Percentiles rank a stretch among this genome's conserved stretches.
phyloP scores from a whole-genome alignment of 106 monocot species.

The Agapanthus africanus region DNA sequence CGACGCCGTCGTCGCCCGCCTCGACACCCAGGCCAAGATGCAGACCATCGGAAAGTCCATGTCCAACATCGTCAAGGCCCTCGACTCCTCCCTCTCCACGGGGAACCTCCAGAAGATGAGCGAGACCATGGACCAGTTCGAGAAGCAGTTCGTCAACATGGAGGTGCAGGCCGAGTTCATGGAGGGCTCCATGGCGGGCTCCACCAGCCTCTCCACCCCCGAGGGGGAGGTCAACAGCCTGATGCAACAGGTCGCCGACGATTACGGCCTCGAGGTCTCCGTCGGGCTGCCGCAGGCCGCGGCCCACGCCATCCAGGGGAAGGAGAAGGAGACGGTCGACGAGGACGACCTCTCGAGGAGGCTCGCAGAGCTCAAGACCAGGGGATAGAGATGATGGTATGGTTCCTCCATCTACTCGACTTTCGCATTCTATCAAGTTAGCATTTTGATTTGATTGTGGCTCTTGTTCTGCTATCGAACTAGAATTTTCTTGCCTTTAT shows the following conservation, averaged over 20 bases:
- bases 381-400: too few species aligned
- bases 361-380: conserved; percentile 25
- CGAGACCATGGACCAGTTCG: conserved; percentile 32
- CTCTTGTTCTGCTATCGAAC: too few species aligned
- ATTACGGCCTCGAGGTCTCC: conserved; percentile 43
- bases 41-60: conserved; percentile 31
- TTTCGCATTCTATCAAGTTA: too few species aligned
- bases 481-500: too few species aligned
- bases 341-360: conserved; percentile 28
- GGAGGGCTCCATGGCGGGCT: conserved; percentile 27
- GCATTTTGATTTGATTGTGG: too few species aligned
- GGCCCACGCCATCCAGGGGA: conserved; percentile 14
- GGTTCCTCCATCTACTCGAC: too few species aligned
- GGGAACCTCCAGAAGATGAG: conserved; percentile 28
- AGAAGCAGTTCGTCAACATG: conserved; percentile 34
- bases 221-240: conserved; percentile 38
- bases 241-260: conserved; percentile 55
- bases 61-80: conserved; percentile 21
- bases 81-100: conserved; percentile 17
- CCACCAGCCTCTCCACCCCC: conserved; percentile 19
- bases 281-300: conserved; percentile 27
- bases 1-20: conserved; percentile 26
- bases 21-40: conserved; percentile 31
- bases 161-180: conserved; percentile 36
- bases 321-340: conserved; percentile 24